These are phyloP conservation scores for Fusarium irregulare DNA, from an alignment of 2,329 filamentous ascomycete species.

Conservation along the genomic window DNA sequence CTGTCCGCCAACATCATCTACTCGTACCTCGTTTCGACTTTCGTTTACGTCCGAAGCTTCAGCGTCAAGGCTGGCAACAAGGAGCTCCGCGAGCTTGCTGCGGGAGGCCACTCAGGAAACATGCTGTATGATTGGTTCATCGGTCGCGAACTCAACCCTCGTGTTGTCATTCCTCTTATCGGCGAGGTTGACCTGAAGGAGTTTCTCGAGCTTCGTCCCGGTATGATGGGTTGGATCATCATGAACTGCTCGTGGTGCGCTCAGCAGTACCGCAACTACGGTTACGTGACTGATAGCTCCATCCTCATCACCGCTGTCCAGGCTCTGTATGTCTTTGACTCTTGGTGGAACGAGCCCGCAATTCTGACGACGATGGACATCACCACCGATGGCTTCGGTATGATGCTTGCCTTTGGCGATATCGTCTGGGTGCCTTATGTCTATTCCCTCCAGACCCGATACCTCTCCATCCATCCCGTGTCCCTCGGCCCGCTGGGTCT, in stretches of 20 bases:
- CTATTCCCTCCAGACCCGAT: slow-evolving; percentile 86
- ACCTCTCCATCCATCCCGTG: slow-evolving; percentile 84
- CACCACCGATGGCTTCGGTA: slow-evolving; percentile 91
- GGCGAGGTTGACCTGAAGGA: slow-evolving; percentile 91
- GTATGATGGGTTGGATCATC: slow-evolving; percentile 88
- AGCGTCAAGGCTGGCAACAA: slow-evolving; percentile 79
- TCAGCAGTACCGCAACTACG: slow-evolving; percentile 87
- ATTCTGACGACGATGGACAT: slow-evolving; percentile 96
- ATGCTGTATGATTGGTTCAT: slow-evolving; percentile 97
- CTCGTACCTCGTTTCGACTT: slow-evolving; percentile 76
- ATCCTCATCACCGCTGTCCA: slow-evolving; percentile 82
- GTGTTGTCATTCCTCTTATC: slow-evolving; percentile 79
- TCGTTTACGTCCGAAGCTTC: slow-evolving; percentile 86
- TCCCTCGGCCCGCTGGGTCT: slow-evolving; percentile 78
- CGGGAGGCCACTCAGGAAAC: slow-evolving; percentile 85
- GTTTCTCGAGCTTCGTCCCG: slow-evolving; percentile 91
- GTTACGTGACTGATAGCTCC: slow-evolving; percentile 87
- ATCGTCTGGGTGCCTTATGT: slow-evolving; percentile 92
- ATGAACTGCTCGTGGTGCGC: slow-evolving; percentile 86
- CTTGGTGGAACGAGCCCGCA: slow-evolving; percentile 86
- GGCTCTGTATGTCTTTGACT: slow-evolving; percentile 84
- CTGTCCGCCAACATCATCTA: slow-evolving; percentile 86
- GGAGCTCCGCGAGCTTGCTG: slow-evolving; percentile 80
- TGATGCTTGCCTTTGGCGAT: slow-evolving; percentile 94
- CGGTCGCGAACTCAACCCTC: slow-evolving; percentile 93